Percentiles rank a stretch among this genome's conserved stretches.
These are phyloP conservation scores for Massariosphaeria phaeospora DNA, from an alignment of 495 filamentous ascomycete genomes.

Conservation along the genomic window DNA sequence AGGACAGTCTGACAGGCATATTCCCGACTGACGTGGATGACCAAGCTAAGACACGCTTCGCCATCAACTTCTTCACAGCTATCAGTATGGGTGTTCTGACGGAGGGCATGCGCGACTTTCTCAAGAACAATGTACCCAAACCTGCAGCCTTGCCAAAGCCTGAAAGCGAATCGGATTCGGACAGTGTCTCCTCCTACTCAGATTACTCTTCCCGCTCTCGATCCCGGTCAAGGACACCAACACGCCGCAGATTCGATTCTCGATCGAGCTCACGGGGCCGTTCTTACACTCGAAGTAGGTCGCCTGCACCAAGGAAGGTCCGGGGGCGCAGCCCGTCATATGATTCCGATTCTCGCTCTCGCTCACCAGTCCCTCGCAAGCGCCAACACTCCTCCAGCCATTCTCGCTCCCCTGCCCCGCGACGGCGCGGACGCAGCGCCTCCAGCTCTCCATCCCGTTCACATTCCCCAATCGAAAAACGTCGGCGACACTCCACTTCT, in stretches of 20 bases:
- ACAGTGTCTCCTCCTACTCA: constrained; percentile 42
- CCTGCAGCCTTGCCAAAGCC: constrained; percentile 53
- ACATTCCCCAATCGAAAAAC: constrained; percentile 1
- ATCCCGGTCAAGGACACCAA: constrained; percentile 28
- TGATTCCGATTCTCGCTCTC: constrained; percentile 12
- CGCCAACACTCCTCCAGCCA: no score
- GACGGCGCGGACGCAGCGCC: constrained; percentile 8
- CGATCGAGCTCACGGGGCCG: constrained; percentile 13
- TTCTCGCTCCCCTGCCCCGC: constrained; percentile 28
- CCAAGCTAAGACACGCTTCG: constrained; percentile 84
- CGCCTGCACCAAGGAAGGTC: constrained; percentile 14
- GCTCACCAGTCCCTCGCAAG: constrained; percentile 16
- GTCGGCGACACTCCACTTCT: neutral
- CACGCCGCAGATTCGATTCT: constrained; percentile 11
- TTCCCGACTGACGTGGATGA: constrained; percentile 93
- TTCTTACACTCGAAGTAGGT: constrained; percentile 15
- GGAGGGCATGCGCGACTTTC: constrained; percentile 85
- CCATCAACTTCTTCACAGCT: constrained; percentile 98
- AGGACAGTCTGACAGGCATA: constrained; percentile 73
- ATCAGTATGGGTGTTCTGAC: constrained; percentile 93
- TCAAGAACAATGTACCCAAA: constrained; percentile 72
- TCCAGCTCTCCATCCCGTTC: constrained; percentile 14
- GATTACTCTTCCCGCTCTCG: constrained; percentile 36
- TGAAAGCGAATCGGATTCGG: constrained; percentile 46
- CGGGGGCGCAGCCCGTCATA: constrained; percentile 2